Evolutionary conservation across 257 asterid genomes (phyloP).

Genomic region (Solanum ossicruentum): DNA sequence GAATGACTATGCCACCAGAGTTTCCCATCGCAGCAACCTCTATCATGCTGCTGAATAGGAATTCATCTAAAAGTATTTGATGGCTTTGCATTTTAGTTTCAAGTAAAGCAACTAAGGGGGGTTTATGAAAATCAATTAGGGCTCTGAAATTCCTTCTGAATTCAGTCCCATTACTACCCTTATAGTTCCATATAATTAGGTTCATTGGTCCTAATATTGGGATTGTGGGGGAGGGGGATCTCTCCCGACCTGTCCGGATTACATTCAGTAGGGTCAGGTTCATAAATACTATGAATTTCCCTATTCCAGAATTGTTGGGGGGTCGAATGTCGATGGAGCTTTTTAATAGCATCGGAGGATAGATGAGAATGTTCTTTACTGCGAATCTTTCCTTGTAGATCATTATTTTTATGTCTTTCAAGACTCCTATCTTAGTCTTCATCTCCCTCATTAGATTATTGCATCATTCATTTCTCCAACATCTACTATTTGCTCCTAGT

Average conservation of each 20-base stretch:
- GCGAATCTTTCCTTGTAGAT: not conserved
- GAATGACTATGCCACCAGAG: not conserved
- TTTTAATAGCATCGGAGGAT: not conserved
- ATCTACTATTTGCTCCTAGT: no score
- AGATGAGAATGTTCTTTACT: not conserved
- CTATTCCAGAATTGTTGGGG: not conserved
- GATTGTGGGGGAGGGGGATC: no score
- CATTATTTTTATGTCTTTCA: no score
- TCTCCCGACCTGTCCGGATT: no score
- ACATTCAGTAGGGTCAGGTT: not conserved
- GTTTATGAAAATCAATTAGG: not conserved
- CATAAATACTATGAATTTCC: not conserved
- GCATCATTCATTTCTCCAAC: fast-evolving
- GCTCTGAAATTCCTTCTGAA: no score
- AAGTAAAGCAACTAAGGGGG: not conserved
- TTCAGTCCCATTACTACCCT: not conserved
- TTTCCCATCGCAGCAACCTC: no score
- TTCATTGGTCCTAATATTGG: not conserved
- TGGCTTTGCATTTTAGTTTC: not conserved
- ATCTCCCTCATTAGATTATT: not conserved
- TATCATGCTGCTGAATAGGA: not conserved
- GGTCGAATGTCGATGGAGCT: no score
- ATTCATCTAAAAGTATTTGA: no score
- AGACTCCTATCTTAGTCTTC: fast-evolving
- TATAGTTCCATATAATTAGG: not conserved